phyloP scores from a whole-genome alignment of 768 basidiomycete genomes.

The Tremella mesenterica region DNA sequence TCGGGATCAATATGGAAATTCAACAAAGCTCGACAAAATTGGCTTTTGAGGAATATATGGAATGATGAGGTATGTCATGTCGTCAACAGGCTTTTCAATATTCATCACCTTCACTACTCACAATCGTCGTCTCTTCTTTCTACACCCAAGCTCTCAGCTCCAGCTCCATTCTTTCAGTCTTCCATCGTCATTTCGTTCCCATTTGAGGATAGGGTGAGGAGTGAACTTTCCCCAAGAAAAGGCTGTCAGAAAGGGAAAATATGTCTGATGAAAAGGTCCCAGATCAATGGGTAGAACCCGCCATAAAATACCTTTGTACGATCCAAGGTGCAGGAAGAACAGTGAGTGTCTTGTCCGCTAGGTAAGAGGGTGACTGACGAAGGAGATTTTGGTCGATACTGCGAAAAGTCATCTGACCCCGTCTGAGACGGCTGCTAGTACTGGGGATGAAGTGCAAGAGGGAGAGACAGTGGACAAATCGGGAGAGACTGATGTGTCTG shows the following conservation, averaged over 20 bases:
- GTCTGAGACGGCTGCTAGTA: slow-evolving; percentile 1
- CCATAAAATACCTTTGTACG: slow-evolving; percentile 29
- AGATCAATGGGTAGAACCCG: slow-evolving; percentile 28
- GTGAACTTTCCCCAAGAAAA: no score
- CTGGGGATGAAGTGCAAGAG: no score
- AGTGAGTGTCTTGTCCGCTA: slow-evolving; percentile 11
- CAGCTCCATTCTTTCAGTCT: background rate
- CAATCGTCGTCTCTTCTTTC: no score
- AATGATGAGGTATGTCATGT: slow-evolving; percentile 18
- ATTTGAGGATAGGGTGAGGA: no score
- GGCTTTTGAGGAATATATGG: slow-evolving; percentile 28
- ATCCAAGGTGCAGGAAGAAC: slow-evolving; percentile 19
- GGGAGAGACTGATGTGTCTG: background rate
- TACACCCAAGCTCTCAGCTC: no score
- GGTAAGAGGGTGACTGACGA: background rate
- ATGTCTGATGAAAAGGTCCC: slow-evolving; percentile 18
- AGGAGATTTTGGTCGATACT: slow-evolving; percentile 9
- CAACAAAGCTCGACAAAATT: slow-evolving; percentile 35
- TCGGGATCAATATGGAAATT: slow-evolving; percentile 30
- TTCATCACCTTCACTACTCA: no score
- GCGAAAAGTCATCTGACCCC: slow-evolving; percentile 11
- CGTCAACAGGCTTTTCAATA: no score
- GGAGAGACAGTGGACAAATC: no score
- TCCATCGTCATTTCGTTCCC: no score
- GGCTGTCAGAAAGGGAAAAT: no score